Evolutionary conservation across 768 basidiomycete species (phyloP).

Genomic region (Cystofilobasidium bisporidii): DNA sequence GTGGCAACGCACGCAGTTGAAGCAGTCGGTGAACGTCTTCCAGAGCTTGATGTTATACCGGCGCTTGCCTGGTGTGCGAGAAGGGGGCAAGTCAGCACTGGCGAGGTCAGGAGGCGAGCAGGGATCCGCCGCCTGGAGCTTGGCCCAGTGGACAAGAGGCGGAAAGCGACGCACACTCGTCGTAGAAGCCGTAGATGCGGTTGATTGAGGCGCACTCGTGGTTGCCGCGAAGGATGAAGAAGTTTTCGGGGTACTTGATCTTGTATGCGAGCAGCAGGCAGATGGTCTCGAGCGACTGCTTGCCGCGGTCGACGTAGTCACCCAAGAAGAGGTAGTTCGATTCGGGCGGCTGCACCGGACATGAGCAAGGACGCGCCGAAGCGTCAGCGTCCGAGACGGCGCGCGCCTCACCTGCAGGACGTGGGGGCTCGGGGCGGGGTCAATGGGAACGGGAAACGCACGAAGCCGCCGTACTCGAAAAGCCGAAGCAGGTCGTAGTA

Average conservation of each 20-base stretch:
- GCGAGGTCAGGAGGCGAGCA: not conserved
- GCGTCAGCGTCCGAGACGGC: not conserved
- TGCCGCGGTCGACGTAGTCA: constrained; percentile 98
- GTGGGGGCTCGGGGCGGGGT: no score
- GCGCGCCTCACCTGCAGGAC: no score
- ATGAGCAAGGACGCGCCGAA: not conserved
- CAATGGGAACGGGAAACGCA: no score
- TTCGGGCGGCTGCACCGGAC: constrained; percentile 60
- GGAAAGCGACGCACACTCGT: constrained; percentile 73
- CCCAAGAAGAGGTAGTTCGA: constrained; percentile 99
- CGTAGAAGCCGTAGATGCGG: constrained; percentile 99
- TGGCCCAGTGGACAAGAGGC: no score
- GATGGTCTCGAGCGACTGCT: constrained; percentile 98
- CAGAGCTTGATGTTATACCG: constrained; percentile 99
- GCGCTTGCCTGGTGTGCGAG: constrained; percentile 97
- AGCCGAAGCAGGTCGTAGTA: constrained; percentile 96
- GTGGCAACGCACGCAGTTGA: constrained; percentile 73
- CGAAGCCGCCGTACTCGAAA: constrained; percentile 96
- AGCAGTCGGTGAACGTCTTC: constrained; percentile 99
- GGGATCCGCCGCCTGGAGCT: no score
- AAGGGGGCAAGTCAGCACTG: no score
- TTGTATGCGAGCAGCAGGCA: constrained; percentile 98
- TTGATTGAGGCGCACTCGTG: constrained; percentile 99
- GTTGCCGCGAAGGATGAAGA: constrained; percentile 97
- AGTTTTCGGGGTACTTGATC: constrained; percentile 96